These are phyloP conservation scores for Retiboletus flavoniger DNA, from an alignment of 1,284 basidiomycete species.

Conservation along the genomic window DNA sequence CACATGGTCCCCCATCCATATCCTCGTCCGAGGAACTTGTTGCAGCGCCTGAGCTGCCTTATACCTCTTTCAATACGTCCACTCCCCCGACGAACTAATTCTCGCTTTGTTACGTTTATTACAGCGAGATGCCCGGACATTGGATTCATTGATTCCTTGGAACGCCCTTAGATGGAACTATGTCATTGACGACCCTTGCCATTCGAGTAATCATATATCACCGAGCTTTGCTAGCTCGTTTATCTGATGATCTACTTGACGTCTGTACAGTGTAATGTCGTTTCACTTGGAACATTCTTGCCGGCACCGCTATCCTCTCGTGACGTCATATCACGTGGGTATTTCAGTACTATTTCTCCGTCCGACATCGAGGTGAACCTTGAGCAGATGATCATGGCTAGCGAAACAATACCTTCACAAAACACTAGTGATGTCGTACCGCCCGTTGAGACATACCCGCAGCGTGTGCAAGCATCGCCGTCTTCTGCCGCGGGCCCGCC, in stretches of 20 bases:
- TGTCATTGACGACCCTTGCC: background rate
- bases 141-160: background rate
- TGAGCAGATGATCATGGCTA: conserved; percentile 3
- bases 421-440: background rate
- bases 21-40: conserved; percentile 31
- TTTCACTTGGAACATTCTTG: background rate
- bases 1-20: conserved; percentile 30
- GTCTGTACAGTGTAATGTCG: background rate
- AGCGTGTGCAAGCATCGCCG: conserved; percentile 1
- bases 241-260: background rate
- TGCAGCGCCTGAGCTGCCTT: conserved; percentile 11
- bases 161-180: background rate
- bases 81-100: background rate
- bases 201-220: background rate
- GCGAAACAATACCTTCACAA: background rate
- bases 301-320: background rate
- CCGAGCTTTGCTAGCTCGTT: no score
- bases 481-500: conserved; percentile 32
- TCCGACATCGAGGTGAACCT: background rate
- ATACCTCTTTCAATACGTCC: background rate
- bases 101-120: background rate
- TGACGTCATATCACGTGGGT: conserved; percentile 33
- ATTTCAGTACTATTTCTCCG: conserved; percentile 1
- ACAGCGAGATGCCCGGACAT: background rate
- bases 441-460: conserved; percentile 3